phyloP scores from a whole-genome alignment of 2,329 filamentous ascomycete species.

The Arthroderma uncinatum region DNA sequence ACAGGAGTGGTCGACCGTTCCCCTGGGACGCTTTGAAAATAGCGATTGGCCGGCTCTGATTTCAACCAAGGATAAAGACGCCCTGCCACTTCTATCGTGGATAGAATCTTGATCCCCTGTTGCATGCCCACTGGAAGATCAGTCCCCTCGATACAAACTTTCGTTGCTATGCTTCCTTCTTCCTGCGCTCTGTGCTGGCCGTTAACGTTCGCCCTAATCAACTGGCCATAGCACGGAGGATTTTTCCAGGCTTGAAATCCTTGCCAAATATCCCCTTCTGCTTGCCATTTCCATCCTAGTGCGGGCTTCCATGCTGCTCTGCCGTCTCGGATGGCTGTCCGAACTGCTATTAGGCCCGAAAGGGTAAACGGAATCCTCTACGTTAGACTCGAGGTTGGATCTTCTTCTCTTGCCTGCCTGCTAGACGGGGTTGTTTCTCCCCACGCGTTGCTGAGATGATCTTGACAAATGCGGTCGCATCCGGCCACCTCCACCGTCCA shows the following conservation, averaged over 20 bases:
- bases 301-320: neutral
- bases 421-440: neutral
- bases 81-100: neutral
- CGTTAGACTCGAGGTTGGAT: neutral
- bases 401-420: neutral
- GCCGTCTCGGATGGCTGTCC: neutral
- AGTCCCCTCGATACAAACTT: neutral
- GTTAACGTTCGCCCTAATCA: neutral
- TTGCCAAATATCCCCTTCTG: neutral
- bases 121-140: neutral
- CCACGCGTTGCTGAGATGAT: neutral
- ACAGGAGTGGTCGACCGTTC: neutral
- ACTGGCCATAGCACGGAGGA: no score
- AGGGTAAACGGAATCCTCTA: neutral
- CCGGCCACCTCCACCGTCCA: neutral
- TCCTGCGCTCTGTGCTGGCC: neutral
- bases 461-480: conserved; percentile 4
- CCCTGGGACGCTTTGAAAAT: neutral
- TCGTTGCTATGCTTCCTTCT: neutral
- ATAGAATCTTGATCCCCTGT: neutral
- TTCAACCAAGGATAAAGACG: neutral
- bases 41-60: neutral
- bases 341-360: neutral
- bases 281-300: neutral
- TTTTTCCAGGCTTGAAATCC: neutral